These are phyloP conservation scores for Mycosarcoma maydis DNA, from an alignment of 1,284 basidiomycete genomes.

Conservation along the genomic window DNA sequence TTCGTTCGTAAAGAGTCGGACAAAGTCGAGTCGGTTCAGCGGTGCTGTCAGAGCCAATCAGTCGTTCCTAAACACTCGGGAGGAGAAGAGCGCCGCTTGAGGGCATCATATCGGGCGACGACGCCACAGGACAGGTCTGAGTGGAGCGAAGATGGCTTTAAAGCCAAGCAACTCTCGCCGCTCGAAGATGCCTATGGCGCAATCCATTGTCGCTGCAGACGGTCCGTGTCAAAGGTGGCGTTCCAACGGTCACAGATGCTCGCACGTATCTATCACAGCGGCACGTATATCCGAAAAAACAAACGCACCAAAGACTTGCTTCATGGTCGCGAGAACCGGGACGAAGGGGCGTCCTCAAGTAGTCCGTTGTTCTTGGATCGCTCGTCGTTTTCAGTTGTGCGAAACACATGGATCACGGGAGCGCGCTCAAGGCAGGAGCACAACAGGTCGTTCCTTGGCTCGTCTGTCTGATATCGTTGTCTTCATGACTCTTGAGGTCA, in stretches of 20 bases:
- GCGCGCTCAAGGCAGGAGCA: conserved; percentile 8
- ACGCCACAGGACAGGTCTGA: conserved; percentile 9
- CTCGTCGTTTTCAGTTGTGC: conserved; percentile 2
- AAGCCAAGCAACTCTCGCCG: conserved; percentile 19
- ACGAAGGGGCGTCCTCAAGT: not conserved
- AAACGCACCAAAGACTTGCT: conserved; percentile 6
- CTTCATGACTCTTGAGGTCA: conserved; percentile 12
- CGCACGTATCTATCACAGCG: conserved; percentile 15
- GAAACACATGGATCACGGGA: conserved; percentile 4
- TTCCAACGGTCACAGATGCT: conserved; percentile 6
- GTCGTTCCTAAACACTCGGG: conserved; percentile 10
- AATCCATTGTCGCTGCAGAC: conserved; percentile 40
- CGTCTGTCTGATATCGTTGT: not conserved
- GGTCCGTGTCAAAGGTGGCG: conserved; percentile 7
- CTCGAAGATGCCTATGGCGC: conserved; percentile 8
- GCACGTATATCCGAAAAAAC: conserved; percentile 1
- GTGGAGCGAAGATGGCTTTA: conserved; percentile 24
- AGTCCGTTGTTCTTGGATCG: conserved; percentile 1
- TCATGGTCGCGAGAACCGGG: conserved; percentile 1
- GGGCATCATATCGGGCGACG: conserved; percentile 31
- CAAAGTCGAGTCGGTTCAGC: conserved; percentile 1
- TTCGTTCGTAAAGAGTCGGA: conserved; percentile 10
- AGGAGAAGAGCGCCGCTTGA: conserved; percentile 31
- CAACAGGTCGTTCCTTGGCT: not conserved
- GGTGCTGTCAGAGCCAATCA: conserved; percentile 15